phyloP scores from a whole-genome alignment of 2,329 filamentous ascomycete species.

The Aureobasidium vineae region DNA sequence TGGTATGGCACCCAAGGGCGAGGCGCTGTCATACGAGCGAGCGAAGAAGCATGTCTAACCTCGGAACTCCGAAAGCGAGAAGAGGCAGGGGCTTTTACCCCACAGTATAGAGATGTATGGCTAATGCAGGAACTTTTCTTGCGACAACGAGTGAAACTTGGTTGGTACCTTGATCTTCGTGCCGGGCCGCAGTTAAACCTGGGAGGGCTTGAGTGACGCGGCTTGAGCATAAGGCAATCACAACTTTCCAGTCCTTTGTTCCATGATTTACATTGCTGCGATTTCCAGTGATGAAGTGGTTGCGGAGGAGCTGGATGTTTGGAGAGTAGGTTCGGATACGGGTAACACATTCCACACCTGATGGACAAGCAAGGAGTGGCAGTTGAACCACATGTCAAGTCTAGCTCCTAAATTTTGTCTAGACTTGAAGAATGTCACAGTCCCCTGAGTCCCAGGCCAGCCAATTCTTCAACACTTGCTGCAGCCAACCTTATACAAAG shows the following conservation, averaged over 20 bases:
- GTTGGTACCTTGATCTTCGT: conserved; percentile 24
- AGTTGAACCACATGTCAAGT: conserved; percentile 15
- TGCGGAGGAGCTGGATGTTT: conserved; percentile 17
- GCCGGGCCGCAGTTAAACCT: conserved; percentile 21
- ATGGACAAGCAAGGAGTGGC: conserved; percentile 15
- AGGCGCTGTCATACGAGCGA: conserved; percentile 18
- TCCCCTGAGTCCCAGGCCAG: conserved; percentile 8
- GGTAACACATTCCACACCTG: conserved; percentile 6
- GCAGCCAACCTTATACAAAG: conserved; percentile 21
- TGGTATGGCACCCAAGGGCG: not conserved
- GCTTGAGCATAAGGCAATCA: conserved; percentile 19
- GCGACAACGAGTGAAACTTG: conserved; percentile 24
- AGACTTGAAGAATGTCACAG: conserved; percentile 15
- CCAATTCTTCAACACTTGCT: not conserved
- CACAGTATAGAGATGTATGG: conserved; percentile 20
- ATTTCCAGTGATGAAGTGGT: conserved; percentile 6
- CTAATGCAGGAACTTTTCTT: conserved; percentile 24
- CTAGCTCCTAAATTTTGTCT: conserved; percentile 23
- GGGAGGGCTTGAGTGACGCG: conserved; percentile 1
- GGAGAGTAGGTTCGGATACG: not conserved
- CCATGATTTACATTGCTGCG: conserved; percentile 21
- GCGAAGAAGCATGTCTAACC: conserved; percentile 11
- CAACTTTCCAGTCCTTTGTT: conserved; percentile 18
- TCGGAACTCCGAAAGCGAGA: conserved; percentile 18
- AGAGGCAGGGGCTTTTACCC: conserved; percentile 23